Evolutionary conservation across 2,329 filamentous ascomycete species (phyloP), one percentile per base, ranked within the genome.

Genomic region (Colletotrichum tamarilloi): DNA sequence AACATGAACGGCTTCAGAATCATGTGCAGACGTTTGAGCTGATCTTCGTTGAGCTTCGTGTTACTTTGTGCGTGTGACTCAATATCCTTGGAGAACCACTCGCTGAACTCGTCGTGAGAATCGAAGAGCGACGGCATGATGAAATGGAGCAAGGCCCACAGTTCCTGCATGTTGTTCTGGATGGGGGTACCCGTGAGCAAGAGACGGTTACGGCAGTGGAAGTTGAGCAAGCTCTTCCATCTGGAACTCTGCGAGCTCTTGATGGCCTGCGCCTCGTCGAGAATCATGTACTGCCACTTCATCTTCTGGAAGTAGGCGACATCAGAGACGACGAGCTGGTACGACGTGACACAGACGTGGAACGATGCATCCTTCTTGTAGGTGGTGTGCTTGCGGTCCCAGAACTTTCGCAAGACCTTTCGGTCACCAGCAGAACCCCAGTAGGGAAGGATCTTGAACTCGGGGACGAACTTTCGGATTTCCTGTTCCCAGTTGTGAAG

Each of bases 71-170:
- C 97, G 81, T 99, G 97, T 52, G 95, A 98, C 84, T 99, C 97
- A 75, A 99, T 99, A 77, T 97, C 94, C 84, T 97, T 97, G 67
- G 94, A 96, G 82, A 97, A 97, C 94, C 94, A 97, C 78, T 97
- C 94, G 84, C 93, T 96, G 80, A 97, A 97, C 79, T 97, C 94
- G 80, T 97, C 94, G 83, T 97, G 94, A 0, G 93, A 96, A 82
- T 97, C 97, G 83, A 99, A 99, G 64, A 99, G 88, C 56, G 94
- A 98, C n/a, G 97, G 97, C 97, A 99, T 98, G 85, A 98, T 98
- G 86, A 99, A 99, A 88, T 99, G 97, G 24, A 99, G 88, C 76
- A 99, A 85, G 35, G 97, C 97, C 97, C 97, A 99, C 72, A 99
- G 85, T 84, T 99, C 96, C 84, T 98, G 97, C 97, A 99, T 99